These are phyloP conservation scores for Dioszegia crocea DNA, from an alignment of 768 basidiomycete species.

Conservation along the genomic window DNA sequence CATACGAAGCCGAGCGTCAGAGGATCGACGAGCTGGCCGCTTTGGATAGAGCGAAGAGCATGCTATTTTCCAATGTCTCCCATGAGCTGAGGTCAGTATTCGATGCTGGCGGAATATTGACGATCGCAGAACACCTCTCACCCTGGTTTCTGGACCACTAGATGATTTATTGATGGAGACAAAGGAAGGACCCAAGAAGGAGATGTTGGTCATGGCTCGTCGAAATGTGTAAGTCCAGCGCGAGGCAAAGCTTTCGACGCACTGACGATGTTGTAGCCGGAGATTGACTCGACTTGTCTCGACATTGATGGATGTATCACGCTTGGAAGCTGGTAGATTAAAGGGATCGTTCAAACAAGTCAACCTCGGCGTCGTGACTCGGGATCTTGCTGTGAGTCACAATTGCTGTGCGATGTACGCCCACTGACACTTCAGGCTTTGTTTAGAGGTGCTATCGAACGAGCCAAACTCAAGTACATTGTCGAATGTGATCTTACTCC, in stretches of 20 bases:
- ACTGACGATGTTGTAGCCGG: background rate
- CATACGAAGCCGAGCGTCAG: slow-evolving; percentile 40
- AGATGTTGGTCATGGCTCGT: slow-evolving; percentile 35
- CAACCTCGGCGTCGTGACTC: slow-evolving; percentile 44
- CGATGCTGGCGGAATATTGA: background rate
- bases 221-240: slow-evolving; percentile 22
- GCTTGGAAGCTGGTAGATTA: slow-evolving; percentile 47
- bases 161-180: slow-evolving; percentile 39
- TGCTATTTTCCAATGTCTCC: slow-evolving; percentile 36
- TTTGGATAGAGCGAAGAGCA: slow-evolving; percentile 39
- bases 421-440: slow-evolving; percentile 16
- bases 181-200: slow-evolving; percentile 28
- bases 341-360: slow-evolving; percentile 46
- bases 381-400: slow-evolving; percentile 43
- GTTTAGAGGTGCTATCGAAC: slow-evolving; percentile 50
- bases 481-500: slow-evolving; percentile 42
- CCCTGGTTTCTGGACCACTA: slow-evolving; percentile 40
- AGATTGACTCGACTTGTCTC: slow-evolving; percentile 47
- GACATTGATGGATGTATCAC: slow-evolving; percentile 51
- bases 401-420: background rate
- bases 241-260: background rate
- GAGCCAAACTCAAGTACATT: slow-evolving; percentile 32
- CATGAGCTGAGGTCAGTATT: slow-evolving; percentile 25
- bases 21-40: slow-evolving; percentile 39
- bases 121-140: slow-evolving; percentile 34